Base-by-base conservation (phyloP, 2,329 filamentous ascomycete species). In the Fusarium sp. region DNA sequence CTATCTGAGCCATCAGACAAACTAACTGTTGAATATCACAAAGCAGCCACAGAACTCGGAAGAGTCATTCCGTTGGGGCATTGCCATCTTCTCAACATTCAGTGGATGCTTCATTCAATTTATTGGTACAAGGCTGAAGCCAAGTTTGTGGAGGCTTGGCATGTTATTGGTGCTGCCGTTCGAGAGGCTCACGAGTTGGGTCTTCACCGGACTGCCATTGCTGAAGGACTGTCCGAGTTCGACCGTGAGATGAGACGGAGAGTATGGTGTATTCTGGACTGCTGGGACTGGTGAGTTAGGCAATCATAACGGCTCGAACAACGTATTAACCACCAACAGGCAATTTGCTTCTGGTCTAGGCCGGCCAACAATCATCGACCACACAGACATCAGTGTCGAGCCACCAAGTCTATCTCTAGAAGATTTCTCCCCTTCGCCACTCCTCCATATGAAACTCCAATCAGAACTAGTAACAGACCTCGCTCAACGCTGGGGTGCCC, bases 41-140 rank as follows among this genome's bases (percentile, higher is more conserved):
- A 70, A 16, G 74, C 77, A 2, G 76, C 73, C 4, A 74, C 75
- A 21, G 75, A 80, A 34, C 73, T 81, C 8, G 70, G 74, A 25
- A 73, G 73, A 32, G 73, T 74, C 3, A 77, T 80, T n/a, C 77
- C 79, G 2, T 55, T 76, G 12, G 74, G 78, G 2, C 72, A 77
- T 54, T 77, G 72, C 11, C 76, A 79, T 49, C 37, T 80, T 8
- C 68, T 78, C 11, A 79, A 77, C 30, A 73, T 81, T 4, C 79
- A 80, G 54, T 72, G 73, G 37, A 66, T 80, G 37, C 67, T 81
- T 23, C 78, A 80, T 58, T 80, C 78, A 0, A 78, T 75, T 49
- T 79, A 77, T 47, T 81, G 78, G 78, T 78, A 74, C 63, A 80
- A 79, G 54, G 71, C 76, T 3, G 78, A 80, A 49, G 76, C 74